These are phyloP conservation scores for Ophiostoma australiae DNA, from an alignment of 2,329 filamentous ascomycete species.

Conservation along the genomic window DNA sequence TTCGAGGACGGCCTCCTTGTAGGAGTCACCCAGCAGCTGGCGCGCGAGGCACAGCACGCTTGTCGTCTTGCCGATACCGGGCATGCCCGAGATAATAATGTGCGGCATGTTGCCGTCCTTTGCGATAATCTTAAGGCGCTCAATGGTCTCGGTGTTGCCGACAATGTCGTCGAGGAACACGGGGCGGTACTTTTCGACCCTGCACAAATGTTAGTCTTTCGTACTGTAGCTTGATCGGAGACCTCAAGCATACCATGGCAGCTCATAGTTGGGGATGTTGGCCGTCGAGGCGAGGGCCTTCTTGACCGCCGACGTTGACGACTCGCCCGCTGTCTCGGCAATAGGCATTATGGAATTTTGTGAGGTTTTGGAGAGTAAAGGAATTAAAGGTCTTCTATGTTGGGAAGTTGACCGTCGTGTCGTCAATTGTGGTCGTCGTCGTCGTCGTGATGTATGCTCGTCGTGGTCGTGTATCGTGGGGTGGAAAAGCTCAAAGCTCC, in stretches of 20 bases:
- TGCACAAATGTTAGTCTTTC: conserved; percentile 36
- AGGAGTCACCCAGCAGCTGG: conserved; percentile 83
- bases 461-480: conserved; percentile 6
- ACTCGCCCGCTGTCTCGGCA: conserved; percentile 53
- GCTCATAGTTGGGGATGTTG: conserved; percentile 59
- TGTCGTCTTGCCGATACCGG: conserved; percentile 97
- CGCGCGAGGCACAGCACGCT: conserved; percentile 89
- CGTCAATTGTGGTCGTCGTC: not conserved
- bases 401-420: not conserved
- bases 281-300: conserved; percentile 48
- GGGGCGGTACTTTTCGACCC: conserved; percentile 98
- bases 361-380: not conserved
- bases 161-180: conserved; percentile 95
- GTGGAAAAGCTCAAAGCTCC: conserved; percentile 15
- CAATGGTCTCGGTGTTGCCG: conserved; percentile 95
- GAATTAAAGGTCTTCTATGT: not conserved
- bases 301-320: conserved; percentile 54
- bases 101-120: conserved; percentile 99
- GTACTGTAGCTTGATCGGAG: not conserved
- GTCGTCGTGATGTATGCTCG: not conserved
- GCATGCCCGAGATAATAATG: conserved; percentile 99
- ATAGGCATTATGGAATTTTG: conserved; percentile 39
- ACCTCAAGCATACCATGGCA: conserved; percentile 59
- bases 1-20: conserved; percentile 96
- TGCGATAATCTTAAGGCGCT: conserved; percentile 94